Conservation (phyloP, 495 filamentous ascomycete genomes). For the Aspergillus homomorphus region DNA sequence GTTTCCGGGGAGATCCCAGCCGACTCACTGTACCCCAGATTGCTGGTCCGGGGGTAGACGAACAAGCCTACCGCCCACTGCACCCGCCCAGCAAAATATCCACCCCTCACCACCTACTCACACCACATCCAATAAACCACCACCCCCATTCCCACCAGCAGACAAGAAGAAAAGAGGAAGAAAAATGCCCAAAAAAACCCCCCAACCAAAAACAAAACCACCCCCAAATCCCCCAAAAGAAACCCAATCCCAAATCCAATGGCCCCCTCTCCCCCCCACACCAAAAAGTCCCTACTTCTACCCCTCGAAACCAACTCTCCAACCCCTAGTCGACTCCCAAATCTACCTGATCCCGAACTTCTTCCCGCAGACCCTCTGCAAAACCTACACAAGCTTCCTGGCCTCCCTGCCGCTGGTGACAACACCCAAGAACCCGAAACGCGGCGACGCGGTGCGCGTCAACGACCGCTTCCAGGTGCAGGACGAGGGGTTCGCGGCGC, state of each 20-base stretch:
- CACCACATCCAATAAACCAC: too few species aligned
- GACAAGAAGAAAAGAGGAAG: too few species aligned
- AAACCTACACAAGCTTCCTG: conserved; percentile 76
- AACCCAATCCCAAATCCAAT: conserved; percentile 42
- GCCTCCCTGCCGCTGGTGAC: conserved; percentile 71
- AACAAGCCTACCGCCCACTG: too few species aligned
- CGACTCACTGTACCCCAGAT: too few species aligned
- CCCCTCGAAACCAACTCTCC: conserved; percentile 45
- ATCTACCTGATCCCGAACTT: conserved; percentile 76
- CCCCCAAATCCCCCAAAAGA: conserved; percentile 24
- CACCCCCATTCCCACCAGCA: not conserved
- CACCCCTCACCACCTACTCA: not conserved
- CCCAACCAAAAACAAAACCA: conserved; percentile 17
- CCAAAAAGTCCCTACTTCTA: conserved; percentile 56
- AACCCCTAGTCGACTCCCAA: conserved; percentile 59
- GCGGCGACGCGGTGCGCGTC: conserved; percentile 78
- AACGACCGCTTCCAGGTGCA: conserved; percentile 89
- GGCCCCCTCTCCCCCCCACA: conserved; percentile 75
- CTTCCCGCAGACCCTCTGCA: conserved; percentile 76
- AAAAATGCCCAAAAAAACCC: conserved; percentile 7
- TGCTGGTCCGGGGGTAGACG: too few species aligned
- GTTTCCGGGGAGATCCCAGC: too few species aligned
- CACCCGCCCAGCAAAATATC: too few species aligned
- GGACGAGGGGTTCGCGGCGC: conserved; percentile 70
- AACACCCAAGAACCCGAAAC: conserved; percentile 80